phyloP scores from a whole-genome alignment of 768 basidiomycete genomes.

The Suillus clintonianus region DNA sequence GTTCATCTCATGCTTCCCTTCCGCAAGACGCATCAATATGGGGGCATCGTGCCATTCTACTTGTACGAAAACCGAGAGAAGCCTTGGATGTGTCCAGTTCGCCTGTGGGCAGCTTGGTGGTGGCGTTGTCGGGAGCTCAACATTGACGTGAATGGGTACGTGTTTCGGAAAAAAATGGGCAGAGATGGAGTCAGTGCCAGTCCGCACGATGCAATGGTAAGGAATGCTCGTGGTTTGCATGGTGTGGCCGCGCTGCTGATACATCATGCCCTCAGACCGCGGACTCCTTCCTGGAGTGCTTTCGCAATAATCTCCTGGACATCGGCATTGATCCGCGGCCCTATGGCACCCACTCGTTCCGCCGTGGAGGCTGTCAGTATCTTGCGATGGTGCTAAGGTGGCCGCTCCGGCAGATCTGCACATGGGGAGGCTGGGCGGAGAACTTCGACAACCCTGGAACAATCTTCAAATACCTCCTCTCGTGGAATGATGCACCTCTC shows the following conservation, averaged over 20 bases:
- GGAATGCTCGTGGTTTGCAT: no score
- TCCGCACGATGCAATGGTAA: conserved; percentile 11
- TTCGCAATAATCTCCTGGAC: conserved; percentile 43
- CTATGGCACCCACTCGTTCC: conserved; percentile 32
- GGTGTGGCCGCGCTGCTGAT: no score
- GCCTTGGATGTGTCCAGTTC: not conserved
- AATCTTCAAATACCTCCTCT: conserved; percentile 45
- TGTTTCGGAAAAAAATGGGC: not conserved
- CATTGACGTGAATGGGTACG: not conserved
- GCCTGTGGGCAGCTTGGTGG: not conserved
- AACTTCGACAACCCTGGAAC: conserved; percentile 34
- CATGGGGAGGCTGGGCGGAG: conserved; percentile 49
- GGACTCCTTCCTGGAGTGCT: conserved; percentile 39
- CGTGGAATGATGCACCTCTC: conserved; percentile 16
- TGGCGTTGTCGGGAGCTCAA: not conserved
- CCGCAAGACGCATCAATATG: conserved; percentile 2
- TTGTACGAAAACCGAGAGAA: conserved; percentile 18
- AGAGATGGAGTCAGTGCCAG: not conserved
- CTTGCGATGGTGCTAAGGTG: conserved; percentile 33
- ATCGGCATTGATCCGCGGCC: conserved; percentile 33
- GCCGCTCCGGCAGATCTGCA: conserved; percentile 39
- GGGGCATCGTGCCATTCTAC: conserved; percentile 26
- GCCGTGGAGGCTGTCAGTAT: conserved; percentile 40
- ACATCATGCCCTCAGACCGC: no score
- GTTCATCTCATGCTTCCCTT: not conserved